phyloP scores from a whole-genome alignment of 2,329 filamentous ascomycete genomes.

The Teratosphaeria gauchensis region DNA sequence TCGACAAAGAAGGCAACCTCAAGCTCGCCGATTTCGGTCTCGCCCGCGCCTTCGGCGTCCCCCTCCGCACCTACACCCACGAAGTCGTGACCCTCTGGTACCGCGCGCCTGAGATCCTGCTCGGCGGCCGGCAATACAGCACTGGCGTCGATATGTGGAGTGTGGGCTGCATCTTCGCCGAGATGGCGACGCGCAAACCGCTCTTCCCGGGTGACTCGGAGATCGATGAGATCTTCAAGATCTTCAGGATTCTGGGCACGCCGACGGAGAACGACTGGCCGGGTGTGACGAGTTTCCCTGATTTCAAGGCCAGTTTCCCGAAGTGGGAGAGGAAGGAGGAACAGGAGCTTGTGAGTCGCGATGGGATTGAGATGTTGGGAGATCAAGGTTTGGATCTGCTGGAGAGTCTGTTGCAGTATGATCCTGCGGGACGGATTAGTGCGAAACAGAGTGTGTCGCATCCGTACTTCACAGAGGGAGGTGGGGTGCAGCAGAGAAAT shows the following conservation, averaged over 20 bases:
- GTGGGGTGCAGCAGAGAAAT: neutral
- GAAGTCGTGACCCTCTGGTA: slow-evolving; percentile 95
- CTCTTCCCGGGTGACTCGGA: slow-evolving; percentile 88
- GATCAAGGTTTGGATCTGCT: slow-evolving; percentile 60
- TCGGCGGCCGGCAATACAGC: slow-evolving; percentile 84
- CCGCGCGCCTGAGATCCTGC: slow-evolving; percentile 77
- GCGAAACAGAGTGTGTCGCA: slow-evolving; percentile 81
- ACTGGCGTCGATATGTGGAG: slow-evolving; percentile 97
- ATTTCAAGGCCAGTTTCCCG: slow-evolving; percentile 86
- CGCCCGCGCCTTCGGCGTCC: slow-evolving; percentile 82
- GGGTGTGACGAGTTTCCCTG: slow-evolving; percentile 86
- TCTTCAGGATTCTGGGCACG: slow-evolving; percentile 73
- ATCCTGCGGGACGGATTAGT: slow-evolving; percentile 76
- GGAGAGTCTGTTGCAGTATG: slow-evolving; percentile 68
- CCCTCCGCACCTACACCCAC: slow-evolving; percentile 83
- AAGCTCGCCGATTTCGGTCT: slow-evolving; percentile 88
- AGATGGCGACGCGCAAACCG: slow-evolving; percentile 91
- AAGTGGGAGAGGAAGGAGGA: slow-evolving; percentile 72
- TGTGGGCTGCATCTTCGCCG: slow-evolving; percentile 85
- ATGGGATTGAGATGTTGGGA: slow-evolving; percentile 47
- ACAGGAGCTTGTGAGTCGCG: slow-evolving; percentile 55
- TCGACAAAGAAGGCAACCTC: slow-evolving; percentile 76
- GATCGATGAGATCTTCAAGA: slow-evolving; percentile 92
- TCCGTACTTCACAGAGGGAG: slow-evolving; percentile 55
- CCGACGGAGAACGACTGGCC: slow-evolving; percentile 77